These are phyloP conservation scores for Elongisporangium undulatum DNA, from an alignment of 352 stramenopile species.

Conservation along the genomic window DNA sequence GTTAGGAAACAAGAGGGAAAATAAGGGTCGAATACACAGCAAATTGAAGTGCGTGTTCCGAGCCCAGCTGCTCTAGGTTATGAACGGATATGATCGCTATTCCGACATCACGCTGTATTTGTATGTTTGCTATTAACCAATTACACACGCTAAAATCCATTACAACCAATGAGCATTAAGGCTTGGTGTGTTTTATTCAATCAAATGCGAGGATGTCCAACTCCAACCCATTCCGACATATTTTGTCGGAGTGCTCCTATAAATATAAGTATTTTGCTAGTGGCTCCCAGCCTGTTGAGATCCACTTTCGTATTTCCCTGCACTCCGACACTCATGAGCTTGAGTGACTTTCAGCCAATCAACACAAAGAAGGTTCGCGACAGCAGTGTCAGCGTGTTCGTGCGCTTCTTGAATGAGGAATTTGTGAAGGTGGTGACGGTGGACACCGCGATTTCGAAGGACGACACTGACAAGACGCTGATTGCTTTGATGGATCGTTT, in stretches of 20 bases:
- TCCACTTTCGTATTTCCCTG: slow-evolving; percentile 7
- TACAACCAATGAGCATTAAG: neutral
- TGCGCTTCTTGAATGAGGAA: slow-evolving; percentile 8
- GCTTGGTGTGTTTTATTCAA: neutral
- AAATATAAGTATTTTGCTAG: slow-evolving; percentile 13
- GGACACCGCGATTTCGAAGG: slow-evolving; percentile 2
- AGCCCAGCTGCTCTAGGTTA: too few species aligned
- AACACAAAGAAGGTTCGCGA: slow-evolving; percentile 15
- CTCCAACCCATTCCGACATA: slow-evolving; percentile 9
- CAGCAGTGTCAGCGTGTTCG: slow-evolving; percentile 11
- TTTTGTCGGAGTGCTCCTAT: slow-evolving; percentile 3
- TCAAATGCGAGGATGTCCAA: neutral
- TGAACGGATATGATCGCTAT: slow-evolving; percentile 2
- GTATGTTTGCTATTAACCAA: neutral
- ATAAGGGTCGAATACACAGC: too few species aligned
- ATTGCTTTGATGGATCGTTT: slow-evolving; percentile 19
- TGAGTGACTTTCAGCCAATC: slow-evolving; percentile 7
- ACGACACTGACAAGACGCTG: slow-evolving; percentile 5
- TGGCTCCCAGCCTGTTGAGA: slow-evolving; percentile 2
- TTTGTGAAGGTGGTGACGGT: slow-evolving; percentile 3
- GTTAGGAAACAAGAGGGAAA: too few species aligned
- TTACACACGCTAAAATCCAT: neutral
- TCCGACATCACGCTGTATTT: slow-evolving; percentile 1
- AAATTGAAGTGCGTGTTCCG: too few species aligned
- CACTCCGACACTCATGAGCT: slow-evolving; percentile 12